A percentile compares a stretch with the other conserved stretches of the same genome.
These are phyloP conservation scores for Psilocybe cubensis DNA, from an alignment of 768 basidiomycete species.

Conservation along the genomic window DNA sequence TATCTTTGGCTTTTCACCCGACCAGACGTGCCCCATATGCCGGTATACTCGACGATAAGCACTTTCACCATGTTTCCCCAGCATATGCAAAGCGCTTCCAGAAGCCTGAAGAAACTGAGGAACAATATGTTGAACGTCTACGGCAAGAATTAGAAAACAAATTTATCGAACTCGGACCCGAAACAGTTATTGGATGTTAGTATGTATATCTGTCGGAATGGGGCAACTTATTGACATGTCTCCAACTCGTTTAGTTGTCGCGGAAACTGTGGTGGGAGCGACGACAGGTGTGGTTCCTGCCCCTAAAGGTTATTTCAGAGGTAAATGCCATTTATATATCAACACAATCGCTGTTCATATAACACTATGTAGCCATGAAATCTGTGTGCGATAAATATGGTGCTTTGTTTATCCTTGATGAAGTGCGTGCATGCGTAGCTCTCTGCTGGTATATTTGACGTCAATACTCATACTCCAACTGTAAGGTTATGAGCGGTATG, in stretches of 20 bases:
- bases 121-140: conserved; percentile 78
- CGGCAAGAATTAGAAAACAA: conserved; percentile 84
- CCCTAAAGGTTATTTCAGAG: conserved; percentile 83
- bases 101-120: conserved; percentile 68
- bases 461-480: neutral
- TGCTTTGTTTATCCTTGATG: conserved; percentile 84
- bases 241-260: conserved; percentile 56
- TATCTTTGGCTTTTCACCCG: conserved; percentile 72
- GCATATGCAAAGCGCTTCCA: conserved; percentile 87
- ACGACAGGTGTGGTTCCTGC: conserved; percentile 77
- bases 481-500: conserved; percentile 84
- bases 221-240: neutral
- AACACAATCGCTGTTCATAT: neutral
- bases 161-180: conserved; percentile 79
- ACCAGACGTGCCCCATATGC: conserved; percentile 70
- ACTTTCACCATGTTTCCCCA: conserved; percentile 87
- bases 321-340: conserved; percentile 18
- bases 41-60: conserved; percentile 60
- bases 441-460: neutral
- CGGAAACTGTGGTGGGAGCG: conserved; percentile 88
- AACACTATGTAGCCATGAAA: conserved; percentile 59
- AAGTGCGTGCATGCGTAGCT: conserved; percentile 47
- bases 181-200: conserved; percentile 84
- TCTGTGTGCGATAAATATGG: conserved; percentile 79
- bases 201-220: neutral